These are phyloP conservation scores for Cinnamomum micranthum DNA, from an alignment of 164 flowering plant species.

Conservation along the genomic window DNA sequence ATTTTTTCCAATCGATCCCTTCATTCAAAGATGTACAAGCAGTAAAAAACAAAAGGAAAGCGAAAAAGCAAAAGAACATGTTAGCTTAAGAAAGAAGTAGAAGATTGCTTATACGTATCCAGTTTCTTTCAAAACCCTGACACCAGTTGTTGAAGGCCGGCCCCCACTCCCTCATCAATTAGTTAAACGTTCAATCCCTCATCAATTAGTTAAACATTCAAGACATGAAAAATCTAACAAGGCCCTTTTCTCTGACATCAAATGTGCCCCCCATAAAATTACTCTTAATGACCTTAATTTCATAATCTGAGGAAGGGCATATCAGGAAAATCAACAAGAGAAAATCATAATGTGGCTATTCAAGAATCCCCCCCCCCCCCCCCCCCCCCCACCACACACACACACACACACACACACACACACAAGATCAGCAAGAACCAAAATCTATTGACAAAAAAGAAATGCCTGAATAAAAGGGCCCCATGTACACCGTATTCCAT, in stretches of 20 bases:
- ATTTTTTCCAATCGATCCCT: too few relatives aligned
- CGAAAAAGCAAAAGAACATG: too few relatives aligned
- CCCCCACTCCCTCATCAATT: not conserved
- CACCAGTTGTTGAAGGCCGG: not conserved
- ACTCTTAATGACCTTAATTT: not conserved
- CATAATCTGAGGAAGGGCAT: not conserved
- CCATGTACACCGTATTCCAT: conserved; percentile 1
- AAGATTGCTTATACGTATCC: not conserved
- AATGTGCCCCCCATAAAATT: not conserved
- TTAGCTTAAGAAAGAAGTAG: too few relatives aligned
- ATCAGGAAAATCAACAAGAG: not conserved
- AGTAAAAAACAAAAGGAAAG: too few relatives aligned
- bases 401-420: too few relatives aligned
- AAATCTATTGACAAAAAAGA: not conserved
- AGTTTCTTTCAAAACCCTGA: not conserved
- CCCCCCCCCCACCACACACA: too few relatives aligned
- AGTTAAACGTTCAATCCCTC: not conserved
- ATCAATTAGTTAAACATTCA: not conserved
- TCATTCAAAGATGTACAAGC: too few relatives aligned
- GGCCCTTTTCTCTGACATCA: not conserved
- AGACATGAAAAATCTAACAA: not conserved
- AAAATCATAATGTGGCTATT: not conserved
- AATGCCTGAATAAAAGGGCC: not conserved
- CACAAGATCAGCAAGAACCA: not conserved
- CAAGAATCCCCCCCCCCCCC: not conserved